Evolutionary conservation across 331 rosid species (phyloP).

Genomic region (Quercus tomentella): DNA sequence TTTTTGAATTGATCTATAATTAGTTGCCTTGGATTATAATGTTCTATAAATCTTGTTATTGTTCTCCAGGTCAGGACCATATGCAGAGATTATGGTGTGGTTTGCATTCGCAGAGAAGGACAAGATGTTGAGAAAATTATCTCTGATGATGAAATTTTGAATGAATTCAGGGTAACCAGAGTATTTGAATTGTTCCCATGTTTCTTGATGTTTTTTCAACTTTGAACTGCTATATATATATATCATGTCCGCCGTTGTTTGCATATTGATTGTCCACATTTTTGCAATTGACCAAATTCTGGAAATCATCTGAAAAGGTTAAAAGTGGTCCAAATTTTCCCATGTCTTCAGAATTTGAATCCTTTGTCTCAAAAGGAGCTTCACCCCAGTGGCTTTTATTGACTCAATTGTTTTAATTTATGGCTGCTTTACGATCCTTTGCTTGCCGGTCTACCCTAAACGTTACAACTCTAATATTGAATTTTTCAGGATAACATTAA

Average conservation of each 20-base stretch:
- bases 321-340: not conserved
- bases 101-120: conserved; percentile 83
- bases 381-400: not conserved
- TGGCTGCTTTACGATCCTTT: not conserved
- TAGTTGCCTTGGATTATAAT: not conserved
- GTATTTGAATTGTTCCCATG: not conserved
- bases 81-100: conserved; percentile 70
- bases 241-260: not conserved
- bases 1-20: not conserved
- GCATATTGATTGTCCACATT: not conserved
- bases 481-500: conserved; percentile 57
- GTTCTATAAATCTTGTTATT: conserved; percentile 5
- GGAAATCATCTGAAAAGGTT: not conserved
- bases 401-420: not conserved
- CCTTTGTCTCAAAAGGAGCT: not conserved
- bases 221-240: not conserved
- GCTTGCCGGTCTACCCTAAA: not conserved
- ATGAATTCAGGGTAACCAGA: conserved; percentile 47
- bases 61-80: conserved; percentile 50
- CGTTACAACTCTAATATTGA: not conserved
- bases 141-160: conserved; percentile 44
- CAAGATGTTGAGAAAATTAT: conserved; percentile 63
- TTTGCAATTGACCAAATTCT: not conserved
- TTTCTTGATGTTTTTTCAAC: not conserved
- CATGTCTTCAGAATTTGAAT: not conserved